phyloP scores from a whole-genome alignment of 164 flowering plant genomes.

The Aristolochia californica region DNA sequence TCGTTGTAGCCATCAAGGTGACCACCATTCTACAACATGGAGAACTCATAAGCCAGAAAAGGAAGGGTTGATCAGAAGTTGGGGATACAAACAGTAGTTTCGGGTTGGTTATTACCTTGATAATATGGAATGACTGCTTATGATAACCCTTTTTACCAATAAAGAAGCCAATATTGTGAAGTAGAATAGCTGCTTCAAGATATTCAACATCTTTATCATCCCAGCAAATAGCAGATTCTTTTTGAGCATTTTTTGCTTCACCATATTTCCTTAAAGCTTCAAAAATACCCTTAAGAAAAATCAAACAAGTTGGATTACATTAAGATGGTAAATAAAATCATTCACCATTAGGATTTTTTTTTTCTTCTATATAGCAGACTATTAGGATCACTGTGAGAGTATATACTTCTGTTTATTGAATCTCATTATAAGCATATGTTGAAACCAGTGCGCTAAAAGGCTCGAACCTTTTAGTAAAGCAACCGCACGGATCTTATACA shows the following conservation, averaged over 20 bases:
- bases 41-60: not conserved
- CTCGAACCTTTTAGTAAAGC: too few relatives aligned
- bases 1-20: constrained; percentile 44
- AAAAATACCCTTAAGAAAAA: constrained; percentile 36
- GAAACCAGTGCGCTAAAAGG: too few relatives aligned
- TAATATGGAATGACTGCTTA: constrained; percentile 44
- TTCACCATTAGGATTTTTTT: too few relatives aligned
- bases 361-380: too few relatives aligned
- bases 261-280: constrained; percentile 31
- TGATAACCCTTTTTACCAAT: constrained; percentile 59
- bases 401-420: too few relatives aligned
- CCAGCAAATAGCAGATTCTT: constrained; percentile 14
- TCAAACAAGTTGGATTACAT: constrained; percentile 5
- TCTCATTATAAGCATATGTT: too few relatives aligned
- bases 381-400: too few relatives aligned
- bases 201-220: constrained; percentile 56
- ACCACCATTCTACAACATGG: constrained; percentile 39
- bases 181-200: constrained; percentile 76
- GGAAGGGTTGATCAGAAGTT: too few relatives aligned
- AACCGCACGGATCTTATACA: too few relatives aligned
- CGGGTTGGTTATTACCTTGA: constrained; percentile 29
- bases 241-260: constrained; percentile 16
- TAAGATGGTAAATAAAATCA: too few relatives aligned
- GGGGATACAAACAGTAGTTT: not conserved
- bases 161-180: constrained; percentile 51